Conservation (phyloP, 2,329 filamentous ascomycete genomes). For the Cladosporium sp. region DNA sequence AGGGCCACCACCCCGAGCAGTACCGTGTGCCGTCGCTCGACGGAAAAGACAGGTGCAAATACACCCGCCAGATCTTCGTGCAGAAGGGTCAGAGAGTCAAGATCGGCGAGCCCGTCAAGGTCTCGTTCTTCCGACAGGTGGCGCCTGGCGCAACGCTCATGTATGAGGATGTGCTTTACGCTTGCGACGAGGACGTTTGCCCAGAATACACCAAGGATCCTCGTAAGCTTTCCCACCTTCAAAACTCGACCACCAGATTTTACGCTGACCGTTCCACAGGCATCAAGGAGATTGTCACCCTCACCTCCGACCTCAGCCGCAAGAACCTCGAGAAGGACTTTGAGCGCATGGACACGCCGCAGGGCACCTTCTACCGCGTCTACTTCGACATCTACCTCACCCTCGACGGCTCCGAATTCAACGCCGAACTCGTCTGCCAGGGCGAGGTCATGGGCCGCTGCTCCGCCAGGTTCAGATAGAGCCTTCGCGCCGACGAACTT, state of each 20-base stretch:
- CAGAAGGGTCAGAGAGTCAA: conserved; percentile 98
- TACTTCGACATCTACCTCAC: conserved; percentile 74
- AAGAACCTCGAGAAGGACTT: conserved; percentile 99
- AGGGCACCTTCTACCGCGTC: conserved; percentile 86
- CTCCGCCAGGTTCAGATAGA: conserved; percentile 73
- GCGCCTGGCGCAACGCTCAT: conserved; percentile 94
- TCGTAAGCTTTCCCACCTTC: conserved; percentile 58
- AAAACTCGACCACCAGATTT: neutral
- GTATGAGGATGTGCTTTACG: conserved; percentile 98
- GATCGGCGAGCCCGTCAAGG: conserved; percentile 98
- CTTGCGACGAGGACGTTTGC: conserved; percentile 95
- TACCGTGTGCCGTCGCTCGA: conserved; percentile 96
- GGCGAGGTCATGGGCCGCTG: conserved; percentile 98
- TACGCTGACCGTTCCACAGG: conserved; percentile 46
- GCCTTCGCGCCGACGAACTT: neutral
- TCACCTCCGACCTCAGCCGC: conserved; percentile 91
- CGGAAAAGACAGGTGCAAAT: conserved; percentile 97
- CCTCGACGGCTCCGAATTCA: conserved; percentile 95
- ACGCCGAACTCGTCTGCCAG: conserved; percentile 96
- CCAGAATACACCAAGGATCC: conserved; percentile 99
- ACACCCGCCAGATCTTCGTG: conserved; percentile 95
- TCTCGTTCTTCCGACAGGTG: conserved; percentile 96
- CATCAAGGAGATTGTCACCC: conserved; percentile 97
- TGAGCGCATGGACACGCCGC: conserved; percentile 96
- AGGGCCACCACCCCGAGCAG: conserved; percentile 95